Base-by-base conservation (phyloP, 176 grass and related monocot species). In the Tillandsia fasciculata region DNA sequence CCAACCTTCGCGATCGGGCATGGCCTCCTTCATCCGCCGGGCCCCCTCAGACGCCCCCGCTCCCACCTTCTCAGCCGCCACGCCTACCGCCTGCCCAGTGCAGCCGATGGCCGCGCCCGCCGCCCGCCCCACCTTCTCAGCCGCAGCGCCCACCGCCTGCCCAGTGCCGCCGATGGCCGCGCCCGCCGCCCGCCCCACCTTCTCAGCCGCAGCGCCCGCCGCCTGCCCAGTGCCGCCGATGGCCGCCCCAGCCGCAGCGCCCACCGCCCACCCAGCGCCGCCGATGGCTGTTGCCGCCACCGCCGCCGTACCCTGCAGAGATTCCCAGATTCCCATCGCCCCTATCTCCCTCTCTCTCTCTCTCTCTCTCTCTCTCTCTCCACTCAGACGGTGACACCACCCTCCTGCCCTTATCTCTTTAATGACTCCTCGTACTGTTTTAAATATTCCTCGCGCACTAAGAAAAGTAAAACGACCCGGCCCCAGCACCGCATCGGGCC, bases 281-380 rank as follows among this genome's bases (percentile, higher is more conserved):
- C n/a, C 54, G 0, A 17, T 18, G 12, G 18, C 15, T 1, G 13
- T 9, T 1, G 14, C 53, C 12, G 53, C 15, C 12, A 2, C 53
- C 1, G 54, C 54, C 2, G 63, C 48, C 12, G 70, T n/a, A 14
- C 50, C 54, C 23, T 42, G 12, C 20, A 80, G 13, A 8, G 11
- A 11, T 50, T 73, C 77, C 59, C 69, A 58, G 9, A 80, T 66
- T 42, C 69, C 63, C 77, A 79, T 79, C 15, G 15, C 52, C 11
- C 15, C 13, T 18, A 12, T 8, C 53, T 57, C 52, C 33, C 54
- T 67, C 71, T 63, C 50, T 68, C 23, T 49, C 12, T 70, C n/a
- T 58, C 49, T 27, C 75, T 77, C 11, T 11, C 24, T 53, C 49
- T 4, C 50, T 48, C 56, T 4, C 27, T 48, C 59, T 18, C 17